Base-by-base conservation (phyloP, 495 filamentous ascomycete species). In the Tuber indicum region DNA sequence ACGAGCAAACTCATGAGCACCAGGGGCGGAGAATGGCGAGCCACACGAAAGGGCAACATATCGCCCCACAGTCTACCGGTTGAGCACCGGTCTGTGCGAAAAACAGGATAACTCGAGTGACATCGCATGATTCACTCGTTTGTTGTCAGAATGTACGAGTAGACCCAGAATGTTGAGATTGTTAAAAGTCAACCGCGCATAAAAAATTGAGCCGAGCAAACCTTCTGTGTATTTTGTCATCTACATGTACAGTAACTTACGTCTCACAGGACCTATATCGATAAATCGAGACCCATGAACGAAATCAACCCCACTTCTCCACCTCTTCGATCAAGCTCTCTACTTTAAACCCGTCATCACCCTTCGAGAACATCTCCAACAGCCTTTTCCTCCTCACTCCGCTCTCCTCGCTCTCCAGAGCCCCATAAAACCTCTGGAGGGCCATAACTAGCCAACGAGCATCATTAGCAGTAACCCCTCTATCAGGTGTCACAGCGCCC, bases 361-460 rank as follows among this genome's bases (percentile, higher is more conserved):
- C 95, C 75, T 85, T 86, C 8, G 88, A 91, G 84, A 98, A 98
- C 88, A 91, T 90, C 84, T 93, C 91, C 83, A 98, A 84, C 84
- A 98, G 82, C 86, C 14, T 66, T 19, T 36, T 82, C 83, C 87
- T 89, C 46, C 86, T 86, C 76, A 75, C 78, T 3, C 87, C 87
- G 74, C 78, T 85, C 9, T 87, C 89, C 82, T 88, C 86, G 44
- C 85, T 85, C 43, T 81, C 83, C 16, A 86, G 86, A 2, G 87
- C 88, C 21, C 91, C 93, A 83, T 98, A 99, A 84, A 98, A 99
- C 85, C 93, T 91, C 88, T 98, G 96, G 86, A 99, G 85, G 71
- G 93, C 93, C 88, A 97, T 92, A n/a, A 96, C 88, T 81, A 99
- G 83, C 93, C 92, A 97, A 84, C 89, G 89, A 42, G 92, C 94